Percentiles rank a stretch among this genome's conserved stretches.
Conservation (phyloP, 768 basidiomycete species). For the Gyrodon lividus region DNA sequence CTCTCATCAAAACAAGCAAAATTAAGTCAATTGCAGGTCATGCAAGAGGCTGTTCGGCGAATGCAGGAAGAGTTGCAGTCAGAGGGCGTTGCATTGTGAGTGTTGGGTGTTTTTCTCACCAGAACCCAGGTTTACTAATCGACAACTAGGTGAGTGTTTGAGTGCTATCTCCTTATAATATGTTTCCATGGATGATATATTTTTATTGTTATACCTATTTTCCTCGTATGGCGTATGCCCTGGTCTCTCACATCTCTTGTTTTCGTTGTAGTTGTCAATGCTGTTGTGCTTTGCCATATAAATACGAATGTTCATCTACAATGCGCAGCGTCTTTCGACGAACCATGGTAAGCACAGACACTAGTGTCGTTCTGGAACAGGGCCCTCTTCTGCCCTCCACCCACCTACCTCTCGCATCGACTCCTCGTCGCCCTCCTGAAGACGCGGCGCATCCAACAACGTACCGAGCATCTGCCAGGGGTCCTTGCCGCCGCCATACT, state of each 20-base stretch:
- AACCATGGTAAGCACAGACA: too few species aligned
- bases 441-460: conserved; percentile 59
- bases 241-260: background rate
- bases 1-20: conserved; percentile 14
- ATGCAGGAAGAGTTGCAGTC: conserved; percentile 34
- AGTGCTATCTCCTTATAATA: background rate
- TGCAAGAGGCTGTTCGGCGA: conserved; percentile 35
- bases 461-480: conserved; percentile 91
- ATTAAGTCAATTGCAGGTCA: conserved; percentile 20
- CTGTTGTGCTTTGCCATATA: background rate
- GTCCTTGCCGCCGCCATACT: conserved; percentile 85
- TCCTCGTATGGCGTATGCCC: background rate
- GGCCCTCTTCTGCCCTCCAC: conserved; percentile 83
- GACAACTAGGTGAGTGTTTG: conserved; percentile 5
- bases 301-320: too few species aligned
- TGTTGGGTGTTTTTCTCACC: background rate
- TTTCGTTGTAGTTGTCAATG: background rate
- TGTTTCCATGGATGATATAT: conserved; percentile 2
- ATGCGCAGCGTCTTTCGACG: too few species aligned
- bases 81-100: conserved; percentile 19
- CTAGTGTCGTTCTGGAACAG: conserved; percentile 60
- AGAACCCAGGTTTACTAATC: background rate
- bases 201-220: conserved; percentile 21
- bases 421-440: conserved; percentile 70
- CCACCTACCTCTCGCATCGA: conserved; percentile 90